These are phyloP conservation scores for Fusarium liriodendri DNA, from an alignment of 2,329 filamentous ascomycete genomes.

Conservation along the genomic window DNA sequence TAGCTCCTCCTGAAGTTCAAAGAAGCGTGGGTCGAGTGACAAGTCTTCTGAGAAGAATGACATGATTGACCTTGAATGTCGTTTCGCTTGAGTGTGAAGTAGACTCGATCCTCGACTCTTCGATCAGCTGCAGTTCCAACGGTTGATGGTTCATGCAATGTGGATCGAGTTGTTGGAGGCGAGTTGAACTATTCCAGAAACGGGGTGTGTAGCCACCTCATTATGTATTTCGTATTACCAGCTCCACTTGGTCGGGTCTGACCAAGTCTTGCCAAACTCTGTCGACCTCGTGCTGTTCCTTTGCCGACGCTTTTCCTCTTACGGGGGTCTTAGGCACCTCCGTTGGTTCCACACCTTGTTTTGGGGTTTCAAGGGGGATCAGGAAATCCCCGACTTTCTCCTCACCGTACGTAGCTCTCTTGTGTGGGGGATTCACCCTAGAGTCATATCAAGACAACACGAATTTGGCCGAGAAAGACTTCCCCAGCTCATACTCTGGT, in stretches of 20 bases:
- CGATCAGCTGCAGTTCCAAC: not conserved
- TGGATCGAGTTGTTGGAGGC: not conserved
- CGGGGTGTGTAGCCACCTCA: not conserved
- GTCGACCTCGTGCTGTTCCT: not conserved
- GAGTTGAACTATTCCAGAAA: not conserved
- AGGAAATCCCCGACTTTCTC: not conserved
- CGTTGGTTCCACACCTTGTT: not conserved
- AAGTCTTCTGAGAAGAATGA: constrained; percentile 47
- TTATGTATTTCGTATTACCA: not conserved
- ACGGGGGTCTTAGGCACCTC: not conserved
- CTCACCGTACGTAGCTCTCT: not conserved
- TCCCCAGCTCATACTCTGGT: not conserved
- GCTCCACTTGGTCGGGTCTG: not conserved
- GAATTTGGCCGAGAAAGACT: not conserved
- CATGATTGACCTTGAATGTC: not conserved
- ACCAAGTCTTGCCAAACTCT: not conserved
- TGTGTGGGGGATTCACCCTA: not conserved
- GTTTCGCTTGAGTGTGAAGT: not conserved
- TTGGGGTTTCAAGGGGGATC: not conserved
- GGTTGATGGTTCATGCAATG: not conserved
- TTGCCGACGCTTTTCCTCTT: not conserved
- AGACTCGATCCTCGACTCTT: not conserved
- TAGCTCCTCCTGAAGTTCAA: constrained; percentile 58
- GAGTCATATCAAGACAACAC: not conserved
- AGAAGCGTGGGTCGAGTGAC: constrained; percentile 53